phyloP scores from a whole-genome alignment of 1,284 basidiomycete genomes.

The Salmacisia buchloeana region DNA sequence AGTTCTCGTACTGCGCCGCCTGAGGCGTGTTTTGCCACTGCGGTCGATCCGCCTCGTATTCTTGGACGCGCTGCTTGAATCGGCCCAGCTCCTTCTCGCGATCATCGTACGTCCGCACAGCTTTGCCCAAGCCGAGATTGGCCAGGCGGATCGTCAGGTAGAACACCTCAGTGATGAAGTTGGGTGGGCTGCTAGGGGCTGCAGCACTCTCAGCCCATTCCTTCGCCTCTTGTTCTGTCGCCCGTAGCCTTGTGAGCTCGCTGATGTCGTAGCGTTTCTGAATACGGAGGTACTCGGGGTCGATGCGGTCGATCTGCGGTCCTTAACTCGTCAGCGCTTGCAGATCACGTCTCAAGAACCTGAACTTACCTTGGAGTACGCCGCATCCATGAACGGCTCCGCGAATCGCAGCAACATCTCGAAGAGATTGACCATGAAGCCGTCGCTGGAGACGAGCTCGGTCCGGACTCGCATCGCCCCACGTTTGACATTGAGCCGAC shows the following conservation, averaged over 20 bases:
- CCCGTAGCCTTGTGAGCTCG: slow-evolving; percentile 45
- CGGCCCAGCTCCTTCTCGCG: slow-evolving; percentile 59
- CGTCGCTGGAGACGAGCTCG: slow-evolving; percentile 78
- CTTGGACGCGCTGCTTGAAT: slow-evolving; percentile 65
- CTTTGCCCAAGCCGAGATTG: slow-evolving; percentile 53
- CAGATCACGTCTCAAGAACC: neutral
- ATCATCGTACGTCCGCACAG: slow-evolving; percentile 66
- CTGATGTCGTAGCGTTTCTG: slow-evolving; percentile 39
- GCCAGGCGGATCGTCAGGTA: slow-evolving; percentile 58
- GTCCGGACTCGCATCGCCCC: slow-evolving; percentile 83
- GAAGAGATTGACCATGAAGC: slow-evolving; percentile 88
- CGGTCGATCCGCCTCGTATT: slow-evolving; percentile 60
- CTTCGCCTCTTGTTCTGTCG: slow-evolving; percentile 41
- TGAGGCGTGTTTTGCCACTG: slow-evolving; percentile 33
- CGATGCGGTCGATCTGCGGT: slow-evolving; percentile 67
- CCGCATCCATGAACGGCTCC: slow-evolving; percentile 93
- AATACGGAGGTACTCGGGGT: slow-evolving; percentile 61
- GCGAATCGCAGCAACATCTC: slow-evolving; percentile 76
- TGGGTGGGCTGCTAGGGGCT: slow-evolving; percentile 53
- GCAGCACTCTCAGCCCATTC: slow-evolving; percentile 29
- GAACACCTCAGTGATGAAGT: slow-evolving; percentile 95
- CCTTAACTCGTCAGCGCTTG: slow-evolving; percentile 51
- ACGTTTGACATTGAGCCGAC: slow-evolving; percentile 74
- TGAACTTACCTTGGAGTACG: slow-evolving; percentile 69
- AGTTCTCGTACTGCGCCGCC: slow-evolving; percentile 46